Conservation (phyloP, 2,329 filamentous ascomycete species). For the Fusarium verrucosum region DNA sequence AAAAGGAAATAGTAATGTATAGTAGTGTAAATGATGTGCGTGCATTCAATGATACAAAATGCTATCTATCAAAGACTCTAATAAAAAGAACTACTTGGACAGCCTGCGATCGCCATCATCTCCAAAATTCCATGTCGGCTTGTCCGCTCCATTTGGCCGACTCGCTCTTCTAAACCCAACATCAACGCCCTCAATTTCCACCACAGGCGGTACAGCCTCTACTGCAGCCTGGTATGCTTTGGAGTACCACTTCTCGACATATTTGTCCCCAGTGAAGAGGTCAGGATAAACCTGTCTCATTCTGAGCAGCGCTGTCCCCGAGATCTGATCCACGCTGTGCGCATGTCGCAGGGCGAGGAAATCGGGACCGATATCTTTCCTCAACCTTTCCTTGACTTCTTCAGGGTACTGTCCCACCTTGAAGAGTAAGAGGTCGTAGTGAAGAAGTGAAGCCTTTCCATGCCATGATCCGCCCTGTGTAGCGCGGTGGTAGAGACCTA, state of each 20-base stretch:
- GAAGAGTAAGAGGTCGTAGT: constrained; percentile 74
- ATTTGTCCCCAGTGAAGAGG: constrained; percentile 16
- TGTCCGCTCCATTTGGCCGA: constrained; percentile 64
- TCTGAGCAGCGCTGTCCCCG: constrained; percentile 64
- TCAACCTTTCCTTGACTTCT: constrained; percentile 61
- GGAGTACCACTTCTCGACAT: constrained; percentile 38
- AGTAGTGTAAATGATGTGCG: not conserved
- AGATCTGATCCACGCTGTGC: constrained; percentile 73
- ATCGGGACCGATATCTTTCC: constrained; percentile 57
- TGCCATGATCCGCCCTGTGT: constrained; percentile 72
- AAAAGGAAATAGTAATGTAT: too few species aligned
- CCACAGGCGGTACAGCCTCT: constrained; percentile 55
- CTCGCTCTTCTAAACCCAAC: constrained; percentile 56
- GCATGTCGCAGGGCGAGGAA: constrained; percentile 68
- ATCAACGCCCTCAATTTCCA: constrained; percentile 55
- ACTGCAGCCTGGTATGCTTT: constrained; percentile 45
- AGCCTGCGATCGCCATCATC: constrained; percentile 20
- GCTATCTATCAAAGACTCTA: fast-evolving
- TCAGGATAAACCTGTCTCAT: constrained; percentile 33
- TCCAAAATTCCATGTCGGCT: constrained; percentile 63
- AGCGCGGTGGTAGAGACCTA: constrained; percentile 70
- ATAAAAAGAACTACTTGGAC: not conserved
- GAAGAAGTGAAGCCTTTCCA: constrained; percentile 70
- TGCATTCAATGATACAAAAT: not conserved
- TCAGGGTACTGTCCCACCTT: constrained; percentile 66